Conservation (phyloP, 768 basidiomycete genomes). For the Glaciozyma martinii region DNA sequence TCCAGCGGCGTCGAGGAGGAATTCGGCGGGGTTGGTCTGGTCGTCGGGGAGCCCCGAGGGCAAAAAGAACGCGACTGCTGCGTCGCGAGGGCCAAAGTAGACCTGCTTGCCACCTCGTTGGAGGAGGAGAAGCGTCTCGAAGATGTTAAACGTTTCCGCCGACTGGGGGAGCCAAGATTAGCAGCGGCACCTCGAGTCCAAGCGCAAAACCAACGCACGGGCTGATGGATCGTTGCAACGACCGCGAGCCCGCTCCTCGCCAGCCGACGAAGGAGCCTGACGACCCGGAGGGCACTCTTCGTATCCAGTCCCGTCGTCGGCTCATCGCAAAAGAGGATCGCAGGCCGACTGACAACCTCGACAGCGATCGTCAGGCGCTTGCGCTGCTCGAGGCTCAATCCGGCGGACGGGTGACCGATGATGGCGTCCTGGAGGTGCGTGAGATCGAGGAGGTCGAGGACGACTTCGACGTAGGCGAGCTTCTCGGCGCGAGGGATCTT, state of each 20-base stretch:
- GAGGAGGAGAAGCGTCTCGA: slow-evolving; percentile 50
- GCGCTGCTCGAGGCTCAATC: slow-evolving; percentile 41
- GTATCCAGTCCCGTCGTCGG: slow-evolving; percentile 43
- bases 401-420: slow-evolving; percentile 43
- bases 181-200: slow-evolving; percentile 47
- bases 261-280: slow-evolving; percentile 43
- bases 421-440: slow-evolving; percentile 44
- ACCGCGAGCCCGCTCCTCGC: slow-evolving; percentile 43
- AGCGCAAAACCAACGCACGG: slow-evolving; percentile 30
- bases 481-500: slow-evolving; percentile 40
- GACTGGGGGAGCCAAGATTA: slow-evolving; percentile 50
- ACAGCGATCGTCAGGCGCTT: slow-evolving; percentile 49
- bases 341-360: slow-evolving; percentile 35
- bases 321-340: slow-evolving; percentile 46
- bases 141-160: slow-evolving; percentile 50
- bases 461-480: slow-evolving; percentile 42
- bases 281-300: slow-evolving; percentile 44
- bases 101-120: slow-evolving; percentile 79
- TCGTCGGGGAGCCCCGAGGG: neutral
- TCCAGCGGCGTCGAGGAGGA: slow-evolving; percentile 24
- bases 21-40: slow-evolving; percentile 24
- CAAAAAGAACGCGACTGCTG: slow-evolving; percentile 60
- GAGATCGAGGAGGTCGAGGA: slow-evolving; percentile 43
- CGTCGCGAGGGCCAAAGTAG: slow-evolving; percentile 45
- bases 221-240: slow-evolving; percentile 45